Evolutionary conservation across 306 rosid genomes (phyloP), one percentile per base, ranked within the genome.

Genomic region (Cucurbita maxima): DNA sequence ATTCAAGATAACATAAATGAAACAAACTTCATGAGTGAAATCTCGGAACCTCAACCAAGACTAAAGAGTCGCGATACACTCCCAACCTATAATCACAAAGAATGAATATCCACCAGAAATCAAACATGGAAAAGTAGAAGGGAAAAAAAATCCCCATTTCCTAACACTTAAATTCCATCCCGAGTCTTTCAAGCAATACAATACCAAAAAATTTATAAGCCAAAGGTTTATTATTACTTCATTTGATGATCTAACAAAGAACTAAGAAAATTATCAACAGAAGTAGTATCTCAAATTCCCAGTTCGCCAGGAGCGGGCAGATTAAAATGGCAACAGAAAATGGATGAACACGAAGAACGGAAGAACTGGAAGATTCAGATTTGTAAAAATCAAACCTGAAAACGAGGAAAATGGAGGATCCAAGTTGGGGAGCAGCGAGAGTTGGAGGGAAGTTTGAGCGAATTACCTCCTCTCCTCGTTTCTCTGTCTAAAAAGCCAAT

Each of bases 401-500:
- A 44, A 56, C 18, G 14, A 56, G 54, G 69, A 40, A 44, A 8
- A 19, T 4, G 43, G 37, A 73, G 56, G 63, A 56, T 58, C 77
- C 44, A 45, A 58, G 30, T 14, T 2, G 77, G 6, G 55, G 43
- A 43, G 54, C 53, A 43, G 76, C 76, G 51, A 19, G 19, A 40
- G 16, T 41, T 58, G 58, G 56, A 74, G 40, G 56, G 76, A 73
- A 48, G 45, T 51, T 51, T 71, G 34, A 30, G 34, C 34, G 34
- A 30, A 34, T 41, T 14, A 0, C 48, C 67, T 18, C 44, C 30
- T 1, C 47, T 36, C 34, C 34, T 13, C 74, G 58, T 19, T 43
- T 58, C 44, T 61, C 6, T 19, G 77, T 74, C 77, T 74, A 58
- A 40, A 74, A 44, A 58, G 9, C 55, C 19, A 57, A 55, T 56